Base-by-base conservation (phyloP, 805 yeast species). In the Pichia rugopelliculosa region DNA sequence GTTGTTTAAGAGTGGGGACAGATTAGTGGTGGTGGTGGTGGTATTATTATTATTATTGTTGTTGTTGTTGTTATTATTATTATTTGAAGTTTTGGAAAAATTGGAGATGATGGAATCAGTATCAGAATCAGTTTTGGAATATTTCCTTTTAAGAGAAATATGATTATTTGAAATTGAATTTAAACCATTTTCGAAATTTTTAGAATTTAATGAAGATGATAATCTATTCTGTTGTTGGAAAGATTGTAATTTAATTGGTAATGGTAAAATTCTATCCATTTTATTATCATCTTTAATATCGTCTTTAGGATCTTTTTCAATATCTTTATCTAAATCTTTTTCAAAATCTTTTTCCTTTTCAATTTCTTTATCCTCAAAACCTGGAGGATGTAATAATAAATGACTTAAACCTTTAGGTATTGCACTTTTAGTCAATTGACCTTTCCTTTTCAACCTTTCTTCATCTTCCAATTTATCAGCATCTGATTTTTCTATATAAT, bases 361-460 rank as follows among this genome's bases (percentile, higher is more conserved):
- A 22, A 33, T 48, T 21, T 42, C 49, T 2, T 23, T 26, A 3
- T 30, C 15, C n/a, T 42, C 50, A 26, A 26, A 36, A 7, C 51
- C 51, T 23, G 51, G 51, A 22, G 50, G 51, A 17, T 51, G 73
- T 21, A 69, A 69, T 41, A 79, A 58, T 41, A 79, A 60, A 58
- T 77, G 78, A 21, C 75, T 68, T 48, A 79, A 58, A 12, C 79
- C 75, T 56, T 74, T 74, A 4, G 84, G 83, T 43, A 79, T 77
- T 1, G 77, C 70, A 18, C 67, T 67, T 52, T 75, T 68, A 27
- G 77, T 76, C 46, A 79, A 61, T 36, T 70, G 75, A 9, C 79
- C 81, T 52, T 70, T 76, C 47, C 71, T 72, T 47, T 73, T 64
- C 47, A 64, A 68, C 34, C 75, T 62, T 51, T 74, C 79, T 53